Evolutionary conservation across 768 basidiomycete species (phyloP).

Genomic region (Russula brevipes): DNA sequence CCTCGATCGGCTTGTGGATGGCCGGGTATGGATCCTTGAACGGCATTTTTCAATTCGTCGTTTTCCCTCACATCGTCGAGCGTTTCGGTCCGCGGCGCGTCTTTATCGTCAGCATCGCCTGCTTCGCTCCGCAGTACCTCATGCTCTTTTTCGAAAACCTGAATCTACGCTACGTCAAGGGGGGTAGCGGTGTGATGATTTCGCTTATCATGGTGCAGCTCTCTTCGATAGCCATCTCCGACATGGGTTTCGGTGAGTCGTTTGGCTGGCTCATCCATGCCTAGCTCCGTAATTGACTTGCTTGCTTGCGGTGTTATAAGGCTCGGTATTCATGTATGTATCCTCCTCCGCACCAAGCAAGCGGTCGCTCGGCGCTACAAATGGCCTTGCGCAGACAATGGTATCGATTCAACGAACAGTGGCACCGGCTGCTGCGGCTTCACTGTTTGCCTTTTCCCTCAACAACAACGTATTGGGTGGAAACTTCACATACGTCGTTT

Average conservation of each 20-base stretch:
- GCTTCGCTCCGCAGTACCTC: slow-evolving; percentile 28
- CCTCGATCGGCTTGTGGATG: slow-evolving; percentile 38
- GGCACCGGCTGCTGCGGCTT: slow-evolving; percentile 55
- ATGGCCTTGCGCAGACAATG: slow-evolving; percentile 44
- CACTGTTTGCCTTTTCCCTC: slow-evolving; percentile 63
- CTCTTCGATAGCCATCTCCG: slow-evolving; percentile 7
- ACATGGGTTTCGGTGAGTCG: slow-evolving; percentile 18
- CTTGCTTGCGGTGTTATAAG: slow-evolving; percentile 35
- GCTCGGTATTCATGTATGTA: slow-evolving; percentile 67
- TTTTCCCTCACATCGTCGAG: slow-evolving; percentile 36
- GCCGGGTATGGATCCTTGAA: slow-evolving; percentile 35
- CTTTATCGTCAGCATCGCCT: slow-evolving; percentile 28
- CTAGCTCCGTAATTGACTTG: background rate
- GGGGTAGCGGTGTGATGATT: background rate
- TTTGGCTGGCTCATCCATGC: background rate
- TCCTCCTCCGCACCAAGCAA: slow-evolving; percentile 58
- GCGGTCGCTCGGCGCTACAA: slow-evolving; percentile 61
- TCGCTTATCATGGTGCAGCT: slow-evolving; percentile 13
- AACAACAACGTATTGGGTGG: slow-evolving; percentile 45
- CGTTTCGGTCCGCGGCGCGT: slow-evolving; percentile 36
- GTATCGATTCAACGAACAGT: slow-evolving; percentile 39
- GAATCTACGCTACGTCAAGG: background rate
- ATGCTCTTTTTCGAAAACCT: slow-evolving; percentile 29
- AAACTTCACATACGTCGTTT: slow-evolving; percentile 17
- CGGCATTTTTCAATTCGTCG: slow-evolving; percentile 37